Evolutionary conservation across 108 stramenopile genomes (phyloP), one percentile per base, ranked within the genome.

Genomic region (Pseudonitzschia pungens): DNA sequence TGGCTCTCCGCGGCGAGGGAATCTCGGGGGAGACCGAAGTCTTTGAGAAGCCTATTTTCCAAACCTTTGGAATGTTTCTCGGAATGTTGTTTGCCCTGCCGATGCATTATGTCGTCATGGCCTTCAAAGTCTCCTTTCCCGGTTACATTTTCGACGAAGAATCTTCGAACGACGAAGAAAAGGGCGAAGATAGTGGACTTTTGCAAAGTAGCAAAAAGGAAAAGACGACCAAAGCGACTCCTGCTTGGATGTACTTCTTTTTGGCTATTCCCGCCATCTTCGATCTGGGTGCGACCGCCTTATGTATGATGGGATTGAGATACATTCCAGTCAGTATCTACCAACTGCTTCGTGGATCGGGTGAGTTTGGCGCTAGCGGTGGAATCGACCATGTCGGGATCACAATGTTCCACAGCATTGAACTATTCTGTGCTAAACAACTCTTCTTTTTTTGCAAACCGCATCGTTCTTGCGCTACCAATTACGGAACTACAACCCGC

Each of bases 61-160:
- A 78, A 57, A 94, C 96, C 3, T 92, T 93, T 70, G 93, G 93
- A 21, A 96, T 96, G 96, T 96, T 96, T 71, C 72, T 96, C n/a
- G 96, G 93, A 26, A 96, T 94, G 93, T 28, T 78, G 50, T 91
- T 87, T 59, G 93, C 87, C 27, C 62, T 96, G n/a, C 57, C 82
- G n/a, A 86, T 93, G 87, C 96, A 96, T 73, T 81, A 66, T 63
- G 28, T 84, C 14, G 91, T 93, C 21, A 33, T 87, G 21, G 53
- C 40, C 21, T 92, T 92, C 58, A 70, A 80, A 32, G 87, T 96
- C 29, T 88, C 92, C 7, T 96, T 96, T 74, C 95, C 95, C 51
- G 95, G 95, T 0, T 96, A 96, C 65, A 71, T 73, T 24, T 79
- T 77, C 0, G 76, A 10, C 26, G 40, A 26, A 26, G 26, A 22